These are phyloP conservation scores for Phlyctochytrium arcticum DNA, from an alignment of 192 early-diverging fungal genomes.

Conservation along the genomic window DNA sequence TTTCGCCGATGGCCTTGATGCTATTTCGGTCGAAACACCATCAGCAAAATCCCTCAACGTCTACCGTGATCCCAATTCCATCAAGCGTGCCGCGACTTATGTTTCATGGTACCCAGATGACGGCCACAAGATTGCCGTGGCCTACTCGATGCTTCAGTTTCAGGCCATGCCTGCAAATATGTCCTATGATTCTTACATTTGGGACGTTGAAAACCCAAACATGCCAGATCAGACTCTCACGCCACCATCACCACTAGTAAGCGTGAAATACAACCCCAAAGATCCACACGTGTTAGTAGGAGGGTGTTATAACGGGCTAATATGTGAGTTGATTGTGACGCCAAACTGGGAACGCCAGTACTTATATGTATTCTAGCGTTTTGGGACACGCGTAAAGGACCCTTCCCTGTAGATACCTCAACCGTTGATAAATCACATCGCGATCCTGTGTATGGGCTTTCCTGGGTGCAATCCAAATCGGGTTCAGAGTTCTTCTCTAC, in stretches of 20 bases:
- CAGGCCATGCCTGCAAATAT: constrained; percentile 51
- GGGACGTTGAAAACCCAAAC: constrained; percentile 65
- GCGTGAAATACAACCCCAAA: constrained; percentile 61
- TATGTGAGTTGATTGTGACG: constrained; percentile 31
- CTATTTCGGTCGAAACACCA: constrained; percentile 38
- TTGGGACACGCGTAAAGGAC: constrained; percentile 59
- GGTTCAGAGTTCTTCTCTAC: constrained; percentile 57
- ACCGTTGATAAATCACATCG: constrained; percentile 54
- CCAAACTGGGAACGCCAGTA: too few species aligned
- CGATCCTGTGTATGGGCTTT: constrained; percentile 55
- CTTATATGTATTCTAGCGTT: constrained; percentile 46
- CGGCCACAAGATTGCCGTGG: constrained; percentile 58
- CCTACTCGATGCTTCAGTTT: constrained; percentile 54
- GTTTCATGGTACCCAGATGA: constrained; percentile 64
- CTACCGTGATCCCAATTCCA: constrained; percentile 54
- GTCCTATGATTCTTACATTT: constrained; percentile 58
- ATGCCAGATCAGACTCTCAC: constrained; percentile 53
- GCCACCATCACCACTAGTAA: constrained; percentile 49
- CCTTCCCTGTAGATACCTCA: constrained; percentile 54
- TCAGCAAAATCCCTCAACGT: constrained; percentile 56
- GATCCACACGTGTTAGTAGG: constrained; percentile 62
- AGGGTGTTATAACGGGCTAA: constrained; percentile 54
- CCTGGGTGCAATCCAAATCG: constrained; percentile 61
- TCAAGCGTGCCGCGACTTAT: constrained; percentile 50
- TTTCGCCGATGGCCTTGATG: constrained; percentile 46